Evolutionary conservation across 2,329 filamentous ascomycete genomes (phyloP), one percentile per base, ranked within the genome.

Genomic region (Exophiala alcalophila): DNA sequence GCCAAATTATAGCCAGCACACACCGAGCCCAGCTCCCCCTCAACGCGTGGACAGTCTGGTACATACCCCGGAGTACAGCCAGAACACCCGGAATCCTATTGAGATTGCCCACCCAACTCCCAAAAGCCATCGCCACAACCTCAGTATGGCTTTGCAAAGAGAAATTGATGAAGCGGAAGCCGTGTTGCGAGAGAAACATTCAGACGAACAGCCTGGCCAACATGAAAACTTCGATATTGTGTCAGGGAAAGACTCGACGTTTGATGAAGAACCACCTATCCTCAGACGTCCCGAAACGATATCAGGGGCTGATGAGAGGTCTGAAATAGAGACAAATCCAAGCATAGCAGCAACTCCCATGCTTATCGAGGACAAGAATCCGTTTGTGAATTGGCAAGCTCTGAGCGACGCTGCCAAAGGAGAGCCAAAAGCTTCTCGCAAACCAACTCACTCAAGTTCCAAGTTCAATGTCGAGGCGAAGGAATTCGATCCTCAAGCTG

Each of bases 381-480:
- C 44, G 8, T 53, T 53, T 33, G 30, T 31, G 14, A 55, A 52
- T 28, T 51, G 50, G 43, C 51, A 54, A 28, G 41, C 44, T 23
- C 33, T 52, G 30, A 50, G 41, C 21, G 47, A 55, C 29, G 52
- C 52, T 5, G 49, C 47, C 9, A 52, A 49, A 32, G 49, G 37
- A 31, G 49, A 52, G 27, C 21, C 54, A 19, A 33, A 42, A 15
- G 57, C 60, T 18, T 44, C 54, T 32, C 59, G 59, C 35, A 56
- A 57, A 10, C 44, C 48, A n/a, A 9, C 31, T 34, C 72, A 81
- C 3, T 90, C 73, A 0, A 65, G 82, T 29, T 87, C 88, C 1
- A 90, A 83, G 54, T 76, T 97, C 55, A 97, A 97, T 57, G 89
- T 94, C 20, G 80, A 84, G 50, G 91, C 91, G 0, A 85, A 89